Percentiles rank a stretch among this genome's conserved stretches.
Evolutionary conservation across 176 grass and related monocot genomes (phyloP).

Genomic region (Chrysopogon serrulatus): DNA sequence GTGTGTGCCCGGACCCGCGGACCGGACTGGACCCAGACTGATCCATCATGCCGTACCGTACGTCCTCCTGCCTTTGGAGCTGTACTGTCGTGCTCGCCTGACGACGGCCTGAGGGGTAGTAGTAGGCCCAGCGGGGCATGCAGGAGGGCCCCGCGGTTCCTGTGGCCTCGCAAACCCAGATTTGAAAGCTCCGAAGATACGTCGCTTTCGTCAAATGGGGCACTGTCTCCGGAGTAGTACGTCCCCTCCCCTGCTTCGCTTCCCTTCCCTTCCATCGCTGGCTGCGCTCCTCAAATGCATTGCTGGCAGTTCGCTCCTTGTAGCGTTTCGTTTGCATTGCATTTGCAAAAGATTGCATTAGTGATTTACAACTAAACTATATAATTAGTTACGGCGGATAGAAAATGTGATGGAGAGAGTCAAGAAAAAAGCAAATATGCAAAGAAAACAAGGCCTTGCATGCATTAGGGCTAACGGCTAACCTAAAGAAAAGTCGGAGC

Average conservation of each 20-base stretch:
- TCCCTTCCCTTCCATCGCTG: not conserved
- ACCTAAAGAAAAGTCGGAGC: not conserved
- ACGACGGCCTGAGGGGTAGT: too few species aligned
- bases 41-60: too few species aligned
- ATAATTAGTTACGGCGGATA: too few species aligned
- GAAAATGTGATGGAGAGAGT: too few species aligned
- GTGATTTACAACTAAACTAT: too few species aligned
- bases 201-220: constrained; percentile 52
- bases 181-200: not conserved
- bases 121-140: not conserved
- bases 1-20: too few species aligned
- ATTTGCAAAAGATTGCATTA: too few species aligned
- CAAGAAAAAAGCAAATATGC: too few species aligned
- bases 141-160: not conserved
- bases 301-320: too few species aligned
- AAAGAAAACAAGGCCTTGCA: too few species aligned
- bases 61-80: not conserved
- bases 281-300: not conserved
- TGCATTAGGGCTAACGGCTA: not conserved
- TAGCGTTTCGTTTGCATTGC: too few species aligned
- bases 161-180: not conserved
- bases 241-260: not conserved
- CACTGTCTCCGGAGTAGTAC: not conserved
- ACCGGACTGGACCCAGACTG: too few species aligned
- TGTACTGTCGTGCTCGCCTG: not conserved